phyloP scores from a whole-genome alignment of 768 basidiomycete genomes.

The Pleurotus sapidus region DNA sequence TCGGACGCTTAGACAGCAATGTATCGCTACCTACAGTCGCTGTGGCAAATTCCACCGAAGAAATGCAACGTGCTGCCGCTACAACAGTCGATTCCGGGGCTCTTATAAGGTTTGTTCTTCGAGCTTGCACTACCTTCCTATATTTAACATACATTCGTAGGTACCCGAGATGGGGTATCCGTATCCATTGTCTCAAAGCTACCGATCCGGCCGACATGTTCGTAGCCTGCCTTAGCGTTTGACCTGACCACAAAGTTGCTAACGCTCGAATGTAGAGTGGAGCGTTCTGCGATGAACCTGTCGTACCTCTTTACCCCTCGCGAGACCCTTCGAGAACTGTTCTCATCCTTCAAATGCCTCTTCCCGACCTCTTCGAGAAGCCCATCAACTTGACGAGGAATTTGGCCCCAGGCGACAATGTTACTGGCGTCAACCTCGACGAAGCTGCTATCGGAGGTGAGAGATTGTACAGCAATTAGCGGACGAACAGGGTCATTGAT shows the following conservation, averaged over 20 bases:
- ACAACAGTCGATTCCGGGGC: constrained; percentile 22
- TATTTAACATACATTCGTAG: constrained; percentile 14
- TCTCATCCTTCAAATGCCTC: constrained; percentile 27
- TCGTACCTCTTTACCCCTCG: constrained; percentile 36
- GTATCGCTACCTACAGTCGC: constrained; percentile 18
- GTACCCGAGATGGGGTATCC: constrained; percentile 38
- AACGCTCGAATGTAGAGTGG: constrained; percentile 15
- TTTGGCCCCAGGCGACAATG: background rate
- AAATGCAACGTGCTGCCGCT: background rate
- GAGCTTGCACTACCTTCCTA: background rate
- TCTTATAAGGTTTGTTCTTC: constrained; percentile 21
- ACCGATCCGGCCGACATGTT: constrained; percentile 30
- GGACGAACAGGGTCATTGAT: background rate
- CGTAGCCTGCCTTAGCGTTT: constrained; percentile 4
- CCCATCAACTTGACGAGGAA: constrained; percentile 19
- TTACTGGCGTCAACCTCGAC: constrained; percentile 15
- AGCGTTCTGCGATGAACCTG: constrained; percentile 16
- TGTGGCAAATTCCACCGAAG: background rate
- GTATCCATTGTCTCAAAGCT: constrained; percentile 32
- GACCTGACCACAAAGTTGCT: background rate
- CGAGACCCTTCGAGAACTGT: constrained; percentile 26
- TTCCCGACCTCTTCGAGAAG: constrained; percentile 22
- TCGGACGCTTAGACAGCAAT: constrained; percentile 31
- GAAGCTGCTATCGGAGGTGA: constrained; percentile 23
- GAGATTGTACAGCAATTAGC: background rate